Base-by-base conservation (phyloP, 2,329 filamentous ascomycete genomes). In the Pseudocercospora vitis region DNA sequence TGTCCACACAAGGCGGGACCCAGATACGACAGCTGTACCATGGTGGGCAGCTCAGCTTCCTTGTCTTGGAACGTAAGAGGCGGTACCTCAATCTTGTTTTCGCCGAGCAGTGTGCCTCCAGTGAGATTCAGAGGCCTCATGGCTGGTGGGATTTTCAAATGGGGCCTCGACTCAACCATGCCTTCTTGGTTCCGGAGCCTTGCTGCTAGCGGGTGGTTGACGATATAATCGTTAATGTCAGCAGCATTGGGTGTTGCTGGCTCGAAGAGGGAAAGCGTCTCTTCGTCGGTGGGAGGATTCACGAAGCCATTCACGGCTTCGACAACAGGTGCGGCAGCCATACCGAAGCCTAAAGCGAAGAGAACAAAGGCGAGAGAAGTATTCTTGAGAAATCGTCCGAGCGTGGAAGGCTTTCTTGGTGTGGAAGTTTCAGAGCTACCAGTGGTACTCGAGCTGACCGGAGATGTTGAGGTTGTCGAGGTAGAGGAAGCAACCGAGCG, bases 1-100 rank as follows among this genome's bases (percentile, higher is more conserved):
- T 97, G 91, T 1, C 92, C 92, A 68, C 90, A 96, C 33, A 97
- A 76, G 64, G 89, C 85, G 2, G 79, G 74, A 1, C 92, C 92
- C 0, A 96, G 79, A 68, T 91, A 91, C 49, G 85, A 80, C 35
- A 97, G 80, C 11, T 84, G 82, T 4, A 91, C 83, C 35, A 74
- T 69, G 4, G 54, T 55, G 3, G 68, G 68, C 49, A 89, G 87
- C 23, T 79, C 81, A 18, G 81, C 79, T n/a, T 62, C 57, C 45
- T 63, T 62, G 62, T 94, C 87, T 50, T 76, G 79, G 79, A 91
- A 97, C 4, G 83, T 81, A 40, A 89, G 79, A 1, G 92, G 91
- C 2, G 92, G 91, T 0, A 96, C 88, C 2, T 83, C 83, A 57
- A 99, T 83, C 70, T 83, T 87, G 26, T 85, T 84, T 0, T 86